Conservation (phyloP, 768 basidiomycete genomes). For the Lactarius psammicola region DNA sequence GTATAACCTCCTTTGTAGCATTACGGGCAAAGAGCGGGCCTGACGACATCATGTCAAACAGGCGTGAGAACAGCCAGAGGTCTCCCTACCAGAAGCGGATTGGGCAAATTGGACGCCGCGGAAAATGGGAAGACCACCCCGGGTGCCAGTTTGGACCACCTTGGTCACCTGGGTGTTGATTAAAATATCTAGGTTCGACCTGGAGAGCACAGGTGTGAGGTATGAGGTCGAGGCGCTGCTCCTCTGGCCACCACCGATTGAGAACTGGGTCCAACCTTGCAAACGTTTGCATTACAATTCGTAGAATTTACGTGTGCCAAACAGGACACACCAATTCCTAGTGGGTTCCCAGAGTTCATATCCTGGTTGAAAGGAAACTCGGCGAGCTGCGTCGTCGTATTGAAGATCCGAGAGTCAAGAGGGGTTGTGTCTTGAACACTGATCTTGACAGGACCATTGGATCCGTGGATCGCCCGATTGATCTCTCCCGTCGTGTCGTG, state of each 20-base stretch:
- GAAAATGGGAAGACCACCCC: background rate
- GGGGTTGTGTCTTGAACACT: conserved; percentile 25
- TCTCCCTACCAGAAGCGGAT: background rate
- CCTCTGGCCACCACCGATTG: background rate
- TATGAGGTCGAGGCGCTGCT: background rate
- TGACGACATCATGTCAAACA: background rate
- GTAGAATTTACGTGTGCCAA: too few species aligned
- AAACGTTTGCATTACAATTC: background rate
- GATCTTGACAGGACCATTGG: conserved; percentile 28
- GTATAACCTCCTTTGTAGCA: conserved; percentile 20
- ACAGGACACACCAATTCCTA: conserved; percentile 30
- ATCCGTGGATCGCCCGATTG: conserved; percentile 31
- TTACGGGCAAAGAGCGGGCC: conserved; percentile 25
- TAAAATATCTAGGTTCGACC: background rate
- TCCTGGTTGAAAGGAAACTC: conserved; percentile 34
- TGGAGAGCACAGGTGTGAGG: background rate
- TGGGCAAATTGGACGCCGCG: background rate
- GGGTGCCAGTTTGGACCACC: conserved; percentile 6
- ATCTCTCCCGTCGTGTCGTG: conserved; percentile 31
- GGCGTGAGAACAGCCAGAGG: background rate
- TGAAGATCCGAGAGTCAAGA: conserved; percentile 9
- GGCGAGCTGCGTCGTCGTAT: conserved; percentile 22
- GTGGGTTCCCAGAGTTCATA: conserved; percentile 30
- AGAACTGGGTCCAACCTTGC: conserved; percentile 1
- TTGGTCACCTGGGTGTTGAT: conserved; percentile 4